Conservation (phyloP, 2,329 filamentous ascomycete genomes). For the Aspergillus jensenii region DNA sequence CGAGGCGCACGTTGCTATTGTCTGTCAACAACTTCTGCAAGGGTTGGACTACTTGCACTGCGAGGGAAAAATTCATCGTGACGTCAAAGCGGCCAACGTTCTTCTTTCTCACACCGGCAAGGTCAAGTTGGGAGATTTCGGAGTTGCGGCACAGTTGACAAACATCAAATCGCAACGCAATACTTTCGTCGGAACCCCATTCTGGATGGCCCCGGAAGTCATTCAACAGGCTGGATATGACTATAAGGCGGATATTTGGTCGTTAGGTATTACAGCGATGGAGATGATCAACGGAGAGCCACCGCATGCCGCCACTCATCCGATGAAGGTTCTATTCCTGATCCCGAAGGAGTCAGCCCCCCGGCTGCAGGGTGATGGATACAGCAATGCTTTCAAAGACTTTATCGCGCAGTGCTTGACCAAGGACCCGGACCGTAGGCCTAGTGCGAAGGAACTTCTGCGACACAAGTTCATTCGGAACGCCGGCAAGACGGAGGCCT, state of each 20-base stretch:
- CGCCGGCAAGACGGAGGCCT: constrained; percentile 81
- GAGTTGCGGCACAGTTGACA: constrained; percentile 91
- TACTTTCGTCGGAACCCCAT: constrained; percentile 95
- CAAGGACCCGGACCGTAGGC: constrained; percentile 83
- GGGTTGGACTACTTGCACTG: constrained; percentile 91
- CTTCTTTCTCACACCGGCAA: constrained; percentile 87
- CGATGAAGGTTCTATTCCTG: constrained; percentile 90
- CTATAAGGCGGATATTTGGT: constrained; percentile 94
- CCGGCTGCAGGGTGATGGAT: constrained; percentile 73
- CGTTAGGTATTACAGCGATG: constrained; percentile 85
- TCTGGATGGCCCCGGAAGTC: constrained; percentile 96
- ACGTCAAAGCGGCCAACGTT: constrained; percentile 95
- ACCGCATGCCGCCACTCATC: constrained; percentile 80
- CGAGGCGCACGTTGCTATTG: constrained; percentile 88
- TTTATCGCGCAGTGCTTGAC: constrained; percentile 88
- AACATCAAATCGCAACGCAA: constrained; percentile 98
- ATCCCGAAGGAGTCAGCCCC: constrained; percentile 88
- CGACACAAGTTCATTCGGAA: constrained; percentile 84
- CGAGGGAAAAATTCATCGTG: constrained; percentile 93
- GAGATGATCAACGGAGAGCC: constrained; percentile 87
- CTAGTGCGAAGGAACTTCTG: constrained; percentile 81
- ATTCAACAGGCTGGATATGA: constrained; percentile 83
- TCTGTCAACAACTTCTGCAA: constrained; percentile 85
- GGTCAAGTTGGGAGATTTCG: constrained; percentile 96
- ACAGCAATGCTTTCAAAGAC: constrained; percentile 89